Base-by-base conservation (phyloP, 179 eudicot species). In the Sideroxylon spinosum region DNA sequence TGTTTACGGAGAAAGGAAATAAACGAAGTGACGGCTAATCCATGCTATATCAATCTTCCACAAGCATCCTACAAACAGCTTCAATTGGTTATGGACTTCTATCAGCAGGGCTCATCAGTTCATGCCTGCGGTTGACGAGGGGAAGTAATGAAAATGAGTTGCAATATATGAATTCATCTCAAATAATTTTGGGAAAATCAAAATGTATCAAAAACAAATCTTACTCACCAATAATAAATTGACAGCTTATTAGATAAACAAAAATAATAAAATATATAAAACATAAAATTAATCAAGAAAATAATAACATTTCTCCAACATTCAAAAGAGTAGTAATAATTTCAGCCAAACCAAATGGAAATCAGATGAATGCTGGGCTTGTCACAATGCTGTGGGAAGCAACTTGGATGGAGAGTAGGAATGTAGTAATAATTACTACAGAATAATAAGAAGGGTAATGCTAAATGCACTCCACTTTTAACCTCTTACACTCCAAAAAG, bases 81-180 rank as follows among this genome's bases (percentile, higher is more conserved):
- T 56, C 76, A 73, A 28, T 17, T 28, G 63, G 49, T 9, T 19
- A 56, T 57, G 13, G 52, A 37, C n/a, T 57, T 53, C 32, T 52
- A 72, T 72, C 75, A 53, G 75, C 57, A 53, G 75, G 52, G 50
- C 29, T 29, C 29, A 32, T 29, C 66, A 19, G 12, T 9, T 73
- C 65, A 57, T 19, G 76, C 76, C 76, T 73, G 76, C 13, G n/a
- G 13, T 53, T 62, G 55, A 29, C 23, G 46, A 73, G n/a, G 64
- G 16, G 48, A 73, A 73, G 63, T 26, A n/a, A 7, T 25, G 49
- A 37, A 37, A 53, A 9, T 16, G 49, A 55, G 44, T 55, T 72
- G 22, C 48, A 72, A 17, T 19, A 14, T 2, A 7, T 16, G 19
- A 2, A 28, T 14, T 49, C 23, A 12, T 14, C 13, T 16, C 19